Conservation (phyloP, 2,329 filamentous ascomycete genomes). For the Achaetomium macrosporum region DNA sequence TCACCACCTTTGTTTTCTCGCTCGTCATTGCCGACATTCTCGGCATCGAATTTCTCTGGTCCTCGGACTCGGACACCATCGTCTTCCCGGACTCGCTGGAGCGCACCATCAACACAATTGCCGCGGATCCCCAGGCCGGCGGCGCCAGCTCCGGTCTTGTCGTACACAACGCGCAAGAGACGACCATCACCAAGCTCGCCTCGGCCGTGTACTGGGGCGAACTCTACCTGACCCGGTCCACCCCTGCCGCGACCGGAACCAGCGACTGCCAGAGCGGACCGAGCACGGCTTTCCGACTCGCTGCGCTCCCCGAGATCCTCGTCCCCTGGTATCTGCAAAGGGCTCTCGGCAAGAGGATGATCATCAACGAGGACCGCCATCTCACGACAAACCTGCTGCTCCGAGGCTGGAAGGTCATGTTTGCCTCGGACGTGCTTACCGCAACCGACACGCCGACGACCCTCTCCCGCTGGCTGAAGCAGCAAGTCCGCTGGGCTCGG, state of each 20-base stretch:
- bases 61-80: constrained; percentile 17
- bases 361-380: constrained; percentile 17
- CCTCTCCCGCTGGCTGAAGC: constrained; percentile 13
- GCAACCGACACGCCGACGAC: constrained; percentile 16
- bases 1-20: constrained; percentile 13
- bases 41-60: constrained; percentile 16
- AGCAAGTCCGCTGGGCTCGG: constrained; percentile 16
- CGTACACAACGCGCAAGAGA: constrained; percentile 12
- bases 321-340: constrained; percentile 15
- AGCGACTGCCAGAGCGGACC: constrained; percentile 16
- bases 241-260: constrained; percentile 11
- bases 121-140: constrained; percentile 10
- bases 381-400: constrained; percentile 14
- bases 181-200: constrained; percentile 8
- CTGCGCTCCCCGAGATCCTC: constrained; percentile 10
- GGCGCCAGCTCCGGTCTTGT: constrained; percentile 11
- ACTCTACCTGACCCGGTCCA: constrained; percentile 16
- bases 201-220: constrained; percentile 16
- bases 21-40: constrained; percentile 16
- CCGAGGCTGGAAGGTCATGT: constrained; percentile 15
- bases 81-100: constrained; percentile 15
- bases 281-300: constrained; percentile 12
- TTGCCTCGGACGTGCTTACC: constrained; percentile 13
- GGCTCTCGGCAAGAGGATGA: constrained; percentile 15
- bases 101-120: constrained; percentile 14